These are phyloP conservation scores for Colletotrichum lupini DNA, from an alignment of 2,329 filamentous ascomycete species.

Conservation along the genomic window DNA sequence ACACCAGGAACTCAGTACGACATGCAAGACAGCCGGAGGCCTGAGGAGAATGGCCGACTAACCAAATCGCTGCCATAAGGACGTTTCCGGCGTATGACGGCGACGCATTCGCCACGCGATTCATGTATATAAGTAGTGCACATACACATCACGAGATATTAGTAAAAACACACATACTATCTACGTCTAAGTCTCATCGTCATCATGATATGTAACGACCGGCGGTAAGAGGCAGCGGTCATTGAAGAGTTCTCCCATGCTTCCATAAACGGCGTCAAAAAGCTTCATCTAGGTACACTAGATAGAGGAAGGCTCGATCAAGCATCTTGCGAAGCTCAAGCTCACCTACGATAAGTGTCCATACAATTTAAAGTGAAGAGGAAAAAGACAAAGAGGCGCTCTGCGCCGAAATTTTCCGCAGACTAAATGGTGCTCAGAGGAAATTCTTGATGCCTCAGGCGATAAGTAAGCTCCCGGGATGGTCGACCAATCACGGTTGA, in stretches of 20 bases:
- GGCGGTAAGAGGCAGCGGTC: slow-evolving; percentile 78
- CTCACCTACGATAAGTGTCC: slow-evolving; percentile 79
- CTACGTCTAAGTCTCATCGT: background rate
- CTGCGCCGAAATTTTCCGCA: slow-evolving; percentile 31
- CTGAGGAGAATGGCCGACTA: background rate
- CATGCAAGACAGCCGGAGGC: background rate
- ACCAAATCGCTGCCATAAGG: background rate
- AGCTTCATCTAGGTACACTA: slow-evolving; percentile 70
- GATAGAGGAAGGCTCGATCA: slow-evolving; percentile 78
- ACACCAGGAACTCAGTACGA: background rate
- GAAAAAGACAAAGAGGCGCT: slow-evolving; percentile 49
- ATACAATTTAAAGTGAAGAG: slow-evolving; percentile 69
- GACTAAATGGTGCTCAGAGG: slow-evolving; percentile 19
- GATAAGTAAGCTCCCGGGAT: slow-evolving; percentile 30
- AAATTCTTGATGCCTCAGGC: slow-evolving; percentile 50
- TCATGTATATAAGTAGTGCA: background rate
- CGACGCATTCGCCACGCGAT: too few relatives aligned
- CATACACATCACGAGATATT: background rate
- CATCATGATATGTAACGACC: slow-evolving; percentile 69
- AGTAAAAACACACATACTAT: background rate
- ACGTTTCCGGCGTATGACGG: too few relatives aligned
- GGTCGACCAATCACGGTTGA: slow-evolving; percentile 52
- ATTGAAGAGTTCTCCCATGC: slow-evolving; percentile 73
- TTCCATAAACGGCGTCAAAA: slow-evolving; percentile 77
- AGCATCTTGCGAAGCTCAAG: slow-evolving; percentile 61